phyloP scores from a whole-genome alignment of 352 stramenopile species.

The Saprolegnia parasitica region DNA sequence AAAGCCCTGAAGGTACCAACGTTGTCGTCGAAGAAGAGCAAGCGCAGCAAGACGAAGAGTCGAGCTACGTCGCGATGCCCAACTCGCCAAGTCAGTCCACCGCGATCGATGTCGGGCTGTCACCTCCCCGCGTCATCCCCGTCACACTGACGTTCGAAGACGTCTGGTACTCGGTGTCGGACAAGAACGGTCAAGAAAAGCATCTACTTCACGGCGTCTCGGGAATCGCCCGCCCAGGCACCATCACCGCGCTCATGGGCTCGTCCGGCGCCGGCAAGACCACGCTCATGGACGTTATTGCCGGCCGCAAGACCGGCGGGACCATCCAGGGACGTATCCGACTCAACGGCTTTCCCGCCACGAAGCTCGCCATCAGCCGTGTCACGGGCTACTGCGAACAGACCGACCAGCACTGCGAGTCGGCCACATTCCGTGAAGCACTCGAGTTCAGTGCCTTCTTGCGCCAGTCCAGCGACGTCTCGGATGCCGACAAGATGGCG shows the following conservation, averaged over 20 bases:
- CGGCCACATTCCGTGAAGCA: slow-evolving; percentile 86
- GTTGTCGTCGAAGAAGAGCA: slow-evolving; percentile 32
- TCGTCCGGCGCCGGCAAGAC: slow-evolving; percentile 86
- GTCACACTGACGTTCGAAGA: slow-evolving; percentile 53
- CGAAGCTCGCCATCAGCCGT: slow-evolving; percentile 49
- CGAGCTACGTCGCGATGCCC: slow-evolving; percentile 34
- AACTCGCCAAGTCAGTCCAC: background rate
- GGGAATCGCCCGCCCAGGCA: slow-evolving; percentile 48
- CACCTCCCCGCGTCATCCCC: slow-evolving; percentile 36
- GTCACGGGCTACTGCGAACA: slow-evolving; percentile 75
- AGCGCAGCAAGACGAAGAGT: slow-evolving; percentile 20
- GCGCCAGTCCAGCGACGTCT: slow-evolving; percentile 43
- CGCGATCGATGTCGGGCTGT: background rate
- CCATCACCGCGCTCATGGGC: slow-evolving; percentile 68
- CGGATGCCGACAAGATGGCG: slow-evolving; percentile 47
- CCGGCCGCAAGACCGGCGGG: slow-evolving; percentile 87
- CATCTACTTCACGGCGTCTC: slow-evolving; percentile 61
- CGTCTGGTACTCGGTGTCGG: slow-evolving; percentile 44
- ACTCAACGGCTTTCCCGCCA: slow-evolving; percentile 49
- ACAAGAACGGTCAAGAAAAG: slow-evolving; percentile 35
- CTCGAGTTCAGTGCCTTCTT: slow-evolving; percentile 91
- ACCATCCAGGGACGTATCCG: slow-evolving; percentile 65
- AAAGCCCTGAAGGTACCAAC: slow-evolving; percentile 46
- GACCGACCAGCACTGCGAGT: slow-evolving; percentile 88
- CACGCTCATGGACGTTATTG: slow-evolving; percentile 94